Conservation (phyloP, 345 rosid species). For the Hibiscus syriacus region DNA sequence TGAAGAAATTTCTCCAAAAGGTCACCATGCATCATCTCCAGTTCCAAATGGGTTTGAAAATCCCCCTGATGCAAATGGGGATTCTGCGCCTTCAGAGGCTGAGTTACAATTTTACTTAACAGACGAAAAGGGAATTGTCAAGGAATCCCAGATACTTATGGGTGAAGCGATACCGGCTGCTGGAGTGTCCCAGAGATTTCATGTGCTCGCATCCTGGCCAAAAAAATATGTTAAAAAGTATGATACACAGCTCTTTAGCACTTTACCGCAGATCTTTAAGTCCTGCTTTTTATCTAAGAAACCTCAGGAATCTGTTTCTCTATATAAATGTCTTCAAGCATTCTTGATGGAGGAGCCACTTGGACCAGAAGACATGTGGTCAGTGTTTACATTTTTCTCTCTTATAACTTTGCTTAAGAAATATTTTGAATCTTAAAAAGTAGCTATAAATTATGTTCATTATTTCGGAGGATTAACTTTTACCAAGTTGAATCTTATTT, state of each 20-base stretch:
- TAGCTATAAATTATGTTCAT: background rate
- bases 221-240: slow-evolving; percentile 48
- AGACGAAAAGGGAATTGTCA: slow-evolving; percentile 52
- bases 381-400: slow-evolving; percentile 26
- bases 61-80: slow-evolving; percentile 28
- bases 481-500: background rate
- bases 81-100: slow-evolving; percentile 35
- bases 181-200: slow-evolving; percentile 34
- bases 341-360: slow-evolving; percentile 95
- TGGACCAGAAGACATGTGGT: slow-evolving; percentile 99
- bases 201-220: slow-evolving; percentile 74
- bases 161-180: slow-evolving; percentile 41
- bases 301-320: slow-evolving; percentile 74
- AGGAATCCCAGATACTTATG: slow-evolving; percentile 43
- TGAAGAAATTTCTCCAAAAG: slow-evolving; percentile 34
- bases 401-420: slow-evolving; percentile 9
- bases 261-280: slow-evolving; percentile 70
- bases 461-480: background rate
- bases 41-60: slow-evolving; percentile 25
- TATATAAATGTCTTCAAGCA: slow-evolving; percentile 89
- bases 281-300: slow-evolving; percentile 46
- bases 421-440: background rate
- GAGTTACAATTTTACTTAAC: slow-evolving; percentile 59
- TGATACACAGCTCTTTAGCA: slow-evolving; percentile 47
- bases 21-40: slow-evolving; percentile 24